A percentile compares a stretch with the other conserved stretches of the same genome.
Conservation (phyloP, 345 rosid species). For the Linum trigynum region DNA sequence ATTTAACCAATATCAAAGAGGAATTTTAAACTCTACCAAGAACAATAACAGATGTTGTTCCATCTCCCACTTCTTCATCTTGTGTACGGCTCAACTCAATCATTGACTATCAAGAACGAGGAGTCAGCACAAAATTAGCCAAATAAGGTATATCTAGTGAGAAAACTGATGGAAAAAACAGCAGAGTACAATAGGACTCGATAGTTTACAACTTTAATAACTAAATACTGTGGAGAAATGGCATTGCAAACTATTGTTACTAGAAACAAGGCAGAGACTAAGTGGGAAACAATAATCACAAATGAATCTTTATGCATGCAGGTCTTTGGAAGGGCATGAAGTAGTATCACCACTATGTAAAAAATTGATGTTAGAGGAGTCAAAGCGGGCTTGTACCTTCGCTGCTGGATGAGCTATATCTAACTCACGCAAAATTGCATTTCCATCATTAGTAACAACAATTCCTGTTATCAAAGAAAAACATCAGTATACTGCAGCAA, state of each 20-base stretch:
- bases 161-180: background rate
- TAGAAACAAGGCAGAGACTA: background rate
- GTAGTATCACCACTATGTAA: background rate
- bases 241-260: background rate
- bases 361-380: background rate
- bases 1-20: background rate
- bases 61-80: conserved; percentile 98
- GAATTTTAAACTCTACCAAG: conserved; percentile 45
- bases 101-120: conserved; percentile 58
- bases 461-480: conserved; percentile 42
- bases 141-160: conserved; percentile 2
- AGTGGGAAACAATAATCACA: background rate
- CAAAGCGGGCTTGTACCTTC: conserved; percentile 30
- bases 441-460: conserved; percentile 92
- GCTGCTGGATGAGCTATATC: conserved; percentile 97
- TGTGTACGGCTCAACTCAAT: conserved; percentile 91
- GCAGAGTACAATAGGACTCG: background rate
- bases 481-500: background rate
- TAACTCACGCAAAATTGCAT: conserved; percentile 84
- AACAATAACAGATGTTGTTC: conserved; percentile 93
- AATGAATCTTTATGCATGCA: background rate
- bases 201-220: background rate
- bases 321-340: background rate
- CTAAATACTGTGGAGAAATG: background rate
- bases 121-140: conserved; percentile 1